Conservation (phyloP, 306 rosid genomes). For the Acacia crassicarpa region DNA sequence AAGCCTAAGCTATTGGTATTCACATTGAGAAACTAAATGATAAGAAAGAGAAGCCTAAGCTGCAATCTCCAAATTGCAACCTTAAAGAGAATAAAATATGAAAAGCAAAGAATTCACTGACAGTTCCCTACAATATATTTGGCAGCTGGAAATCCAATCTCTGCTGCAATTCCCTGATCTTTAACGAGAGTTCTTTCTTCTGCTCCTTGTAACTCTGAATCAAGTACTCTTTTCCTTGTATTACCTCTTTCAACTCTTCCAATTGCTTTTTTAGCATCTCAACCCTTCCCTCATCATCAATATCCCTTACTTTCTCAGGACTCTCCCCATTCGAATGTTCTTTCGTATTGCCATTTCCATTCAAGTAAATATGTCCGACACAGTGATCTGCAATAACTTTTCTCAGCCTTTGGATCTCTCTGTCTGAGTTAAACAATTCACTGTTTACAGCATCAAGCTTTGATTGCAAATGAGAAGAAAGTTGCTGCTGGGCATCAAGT, state of each 20-base stretch:
- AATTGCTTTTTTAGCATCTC: conserved; percentile 82
- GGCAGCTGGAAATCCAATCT: conserved; percentile 91
- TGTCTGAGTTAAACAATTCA: conserved; percentile 73
- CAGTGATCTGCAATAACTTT: conserved; percentile 95
- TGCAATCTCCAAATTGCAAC: conserved; percentile 21
- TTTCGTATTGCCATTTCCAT: conserved; percentile 57
- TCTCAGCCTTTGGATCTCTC: conserved; percentile 87
- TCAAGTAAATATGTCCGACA: conserved; percentile 53
- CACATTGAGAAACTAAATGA: conserved; percentile 42
- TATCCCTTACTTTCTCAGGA: conserved; percentile 56
- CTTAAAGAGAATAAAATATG: conserved; percentile 4
- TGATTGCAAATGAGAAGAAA: conserved; percentile 74
- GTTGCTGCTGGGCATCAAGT: conserved; percentile 64
- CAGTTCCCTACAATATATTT: conserved; percentile 72
- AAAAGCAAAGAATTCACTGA: conserved; percentile 53
- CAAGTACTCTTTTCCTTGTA: conserved; percentile 87
- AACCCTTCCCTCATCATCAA: conserved; percentile 55
- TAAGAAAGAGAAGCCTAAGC: conserved; percentile 32
- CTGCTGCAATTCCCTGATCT: conserved; percentile 83
- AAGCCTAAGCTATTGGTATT: conserved; percentile 37
- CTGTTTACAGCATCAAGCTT: conserved; percentile 75
- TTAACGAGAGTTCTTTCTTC: conserved; percentile 70
- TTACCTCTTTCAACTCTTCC: conserved; percentile 87
- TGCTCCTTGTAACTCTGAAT: conserved; percentile 93
- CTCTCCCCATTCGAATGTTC: conserved; percentile 61